These are phyloP conservation scores for Didymella arachidicola DNA, from an alignment of 2,329 filamentous ascomycete species.

Conservation along the genomic window DNA sequence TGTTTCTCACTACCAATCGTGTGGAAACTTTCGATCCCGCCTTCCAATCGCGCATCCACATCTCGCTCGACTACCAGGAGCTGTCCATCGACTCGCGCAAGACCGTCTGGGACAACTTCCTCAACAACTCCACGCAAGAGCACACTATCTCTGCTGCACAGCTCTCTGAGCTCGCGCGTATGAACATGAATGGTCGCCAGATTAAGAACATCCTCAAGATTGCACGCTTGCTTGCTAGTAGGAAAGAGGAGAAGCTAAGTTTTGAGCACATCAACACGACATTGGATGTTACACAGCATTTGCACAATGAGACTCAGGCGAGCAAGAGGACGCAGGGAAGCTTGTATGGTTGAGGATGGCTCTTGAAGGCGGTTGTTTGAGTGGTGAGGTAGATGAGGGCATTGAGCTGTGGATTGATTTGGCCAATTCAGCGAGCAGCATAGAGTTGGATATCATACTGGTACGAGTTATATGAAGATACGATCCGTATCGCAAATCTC, in stretches of 20 bases:
- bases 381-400: too few relatives aligned
- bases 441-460: neutral
- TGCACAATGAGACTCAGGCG: constrained; percentile 49
- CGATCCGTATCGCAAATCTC: neutral
- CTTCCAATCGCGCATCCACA: constrained; percentile 45
- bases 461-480: neutral
- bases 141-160: constrained; percentile 36
- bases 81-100: constrained; percentile 32
- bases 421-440: neutral
- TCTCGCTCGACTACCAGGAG: constrained; percentile 40
- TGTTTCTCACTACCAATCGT: constrained; percentile 49
- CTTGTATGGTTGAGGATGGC: constrained; percentile 33
- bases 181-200: constrained; percentile 60
- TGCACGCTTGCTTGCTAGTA: constrained; percentile 36
- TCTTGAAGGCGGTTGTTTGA: neutral
- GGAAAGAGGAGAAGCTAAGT: constrained; percentile 38
- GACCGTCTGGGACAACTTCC: constrained; percentile 43
- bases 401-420: neutral
- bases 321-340: constrained; percentile 40
- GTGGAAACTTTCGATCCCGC: constrained; percentile 44
- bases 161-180: constrained; percentile 50
- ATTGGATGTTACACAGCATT: constrained; percentile 51
- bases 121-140: constrained; percentile 26
- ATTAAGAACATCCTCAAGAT: constrained; percentile 58
- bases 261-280: constrained; percentile 45